phyloP scores from a whole-genome alignment of 768 basidiomycete genomes.

The Gyrodon lividus region DNA sequence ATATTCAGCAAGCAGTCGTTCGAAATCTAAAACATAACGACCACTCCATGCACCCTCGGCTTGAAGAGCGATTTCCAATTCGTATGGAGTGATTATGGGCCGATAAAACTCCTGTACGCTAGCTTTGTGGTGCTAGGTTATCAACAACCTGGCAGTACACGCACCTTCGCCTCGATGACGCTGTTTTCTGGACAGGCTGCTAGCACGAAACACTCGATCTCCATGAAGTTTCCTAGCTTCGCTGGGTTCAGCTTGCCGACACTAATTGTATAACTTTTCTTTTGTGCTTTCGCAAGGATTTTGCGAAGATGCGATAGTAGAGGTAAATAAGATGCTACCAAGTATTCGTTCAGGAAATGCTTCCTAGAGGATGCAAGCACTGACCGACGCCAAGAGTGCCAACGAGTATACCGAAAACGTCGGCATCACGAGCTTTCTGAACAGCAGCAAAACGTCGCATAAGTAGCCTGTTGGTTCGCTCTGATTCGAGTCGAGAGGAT shows the following conservation, averaged over 20 bases:
- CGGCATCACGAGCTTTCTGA: slow-evolving; percentile 86
- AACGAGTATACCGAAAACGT: slow-evolving; percentile 93
- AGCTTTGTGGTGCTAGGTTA: not conserved
- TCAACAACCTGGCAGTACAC: not conserved
- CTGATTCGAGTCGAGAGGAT: slow-evolving; percentile 55
- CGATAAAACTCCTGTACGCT: slow-evolving; percentile 75
- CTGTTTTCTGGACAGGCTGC: slow-evolving; percentile 96
- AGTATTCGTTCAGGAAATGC: not conserved
- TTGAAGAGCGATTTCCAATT: slow-evolving; percentile 78
- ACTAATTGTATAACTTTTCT: slow-evolving; percentile 93
- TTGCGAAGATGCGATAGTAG: slow-evolving; percentile 79
- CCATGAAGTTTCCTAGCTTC: slow-evolving; percentile 93
- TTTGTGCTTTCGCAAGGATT: slow-evolving; percentile 61
- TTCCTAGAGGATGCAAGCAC: slow-evolving; percentile 18
- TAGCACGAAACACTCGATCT: slow-evolving; percentile 93
- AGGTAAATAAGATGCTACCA: slow-evolving; percentile 77
- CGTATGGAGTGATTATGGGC: slow-evolving; percentile 93
- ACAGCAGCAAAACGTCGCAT: slow-evolving; percentile 88
- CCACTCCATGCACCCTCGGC: slow-evolving; percentile 72
- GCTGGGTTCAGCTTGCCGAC: slow-evolving; percentile 95
- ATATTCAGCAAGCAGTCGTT: slow-evolving; percentile 47
- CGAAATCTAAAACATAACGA: slow-evolving; percentile 78
- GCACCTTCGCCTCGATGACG: slow-evolving; percentile 68
- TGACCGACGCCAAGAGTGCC: slow-evolving; percentile 88
- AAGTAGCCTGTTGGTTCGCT: slow-evolving; percentile 73